Conservation (phyloP, 495 filamentous ascomycete genomes). For the Hypoxylon intermedium region DNA sequence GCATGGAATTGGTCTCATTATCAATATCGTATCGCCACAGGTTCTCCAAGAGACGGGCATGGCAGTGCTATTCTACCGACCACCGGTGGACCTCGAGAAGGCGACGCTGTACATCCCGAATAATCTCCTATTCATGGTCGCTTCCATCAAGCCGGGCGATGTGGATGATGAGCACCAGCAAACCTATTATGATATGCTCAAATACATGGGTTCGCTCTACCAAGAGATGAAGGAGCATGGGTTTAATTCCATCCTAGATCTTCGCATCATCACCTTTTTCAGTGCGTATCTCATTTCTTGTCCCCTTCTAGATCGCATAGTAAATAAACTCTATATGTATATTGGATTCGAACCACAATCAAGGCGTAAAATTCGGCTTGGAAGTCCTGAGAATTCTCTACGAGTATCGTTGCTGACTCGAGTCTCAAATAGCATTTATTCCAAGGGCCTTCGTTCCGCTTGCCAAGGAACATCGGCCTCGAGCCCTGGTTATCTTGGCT, state of each 20-base stretch:
- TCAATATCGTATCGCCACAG: constrained; percentile 40
- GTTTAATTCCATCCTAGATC: constrained; percentile 44
- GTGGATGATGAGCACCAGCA: constrained; percentile 39
- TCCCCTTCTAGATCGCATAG: not conserved
- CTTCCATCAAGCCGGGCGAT: constrained; percentile 44
- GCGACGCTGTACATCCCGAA: constrained; percentile 46
- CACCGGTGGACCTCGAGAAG: constrained; percentile 46
- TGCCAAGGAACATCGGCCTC: constrained; percentile 57
- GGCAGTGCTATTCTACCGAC: constrained; percentile 47
- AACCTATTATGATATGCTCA: constrained; percentile 48
- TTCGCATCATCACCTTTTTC: constrained; percentile 52
- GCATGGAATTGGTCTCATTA: constrained; percentile 52
- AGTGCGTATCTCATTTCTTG: constrained; percentile 25
- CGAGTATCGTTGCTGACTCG: constrained; percentile 48
- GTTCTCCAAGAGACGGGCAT: constrained; percentile 44
- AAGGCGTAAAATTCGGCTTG: no score
- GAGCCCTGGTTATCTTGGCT: constrained; percentile 60
- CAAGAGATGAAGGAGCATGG: constrained; percentile 46
- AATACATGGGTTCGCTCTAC: constrained; percentile 54
- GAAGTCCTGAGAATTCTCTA: not conserved
- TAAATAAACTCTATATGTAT: not conserved
- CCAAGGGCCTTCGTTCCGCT: constrained; percentile 59
- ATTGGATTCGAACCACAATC: not conserved
- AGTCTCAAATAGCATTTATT: constrained; percentile 46
- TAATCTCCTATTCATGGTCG: constrained; percentile 54